Base-by-base conservation (phyloP, 768 basidiomycete species). In the Flagelloscypha sp. region DNA sequence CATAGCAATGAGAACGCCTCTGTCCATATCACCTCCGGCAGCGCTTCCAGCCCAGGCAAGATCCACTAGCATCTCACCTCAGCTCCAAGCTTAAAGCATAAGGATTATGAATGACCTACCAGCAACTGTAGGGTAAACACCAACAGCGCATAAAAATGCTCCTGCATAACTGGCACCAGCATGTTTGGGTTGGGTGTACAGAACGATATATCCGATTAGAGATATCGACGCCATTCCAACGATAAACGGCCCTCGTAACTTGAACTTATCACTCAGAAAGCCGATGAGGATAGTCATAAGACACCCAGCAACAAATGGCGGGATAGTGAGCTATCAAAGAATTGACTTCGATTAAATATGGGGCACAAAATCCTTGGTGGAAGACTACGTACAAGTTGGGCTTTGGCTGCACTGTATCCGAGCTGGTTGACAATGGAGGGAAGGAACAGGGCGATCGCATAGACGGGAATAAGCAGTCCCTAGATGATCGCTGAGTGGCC, bases 31-130 rank as follows among this genome's bases (percentile, higher is more conserved):
- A 16, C 76, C 73, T 16, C 76, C 76, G 0, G 70, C 65, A 35
- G 74, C 72, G 6, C 68, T 68, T 2, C 66, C 62, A 2, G 59
- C 67, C 77, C 77, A 79, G 23, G 74, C 71, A 2, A 79, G 50
- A 18, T 50, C 48, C 13, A 74, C 56, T n/a, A n/a, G n/a, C n/a
- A n/a, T n/a, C n/a, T n/a, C n/a, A n/a, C n/a, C n/a, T n/a, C n/a
- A n/a, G n/a, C n/a, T n/a, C n/a, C n/a, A n/a, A n/a, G n/a, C n/a
- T n/a, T n/a, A n/a, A n/a, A n/a, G n/a, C n/a, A n/a, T n/a, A n/a
- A n/a, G n/a, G n/a, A n/a, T n/a, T n/a, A n/a, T n/a, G n/a, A n/a
- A n/a, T n/a, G n/a, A n/a, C n/a, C n/a, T n/a, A 20, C 58, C 59
- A 4, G 58, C 56, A 34, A 76, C 59, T 5, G 63, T 66, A 1